phyloP scores from a whole-genome alignment of 495 filamentous ascomycete species.

The Pseudoneurospora amorphoporcata region DNA sequence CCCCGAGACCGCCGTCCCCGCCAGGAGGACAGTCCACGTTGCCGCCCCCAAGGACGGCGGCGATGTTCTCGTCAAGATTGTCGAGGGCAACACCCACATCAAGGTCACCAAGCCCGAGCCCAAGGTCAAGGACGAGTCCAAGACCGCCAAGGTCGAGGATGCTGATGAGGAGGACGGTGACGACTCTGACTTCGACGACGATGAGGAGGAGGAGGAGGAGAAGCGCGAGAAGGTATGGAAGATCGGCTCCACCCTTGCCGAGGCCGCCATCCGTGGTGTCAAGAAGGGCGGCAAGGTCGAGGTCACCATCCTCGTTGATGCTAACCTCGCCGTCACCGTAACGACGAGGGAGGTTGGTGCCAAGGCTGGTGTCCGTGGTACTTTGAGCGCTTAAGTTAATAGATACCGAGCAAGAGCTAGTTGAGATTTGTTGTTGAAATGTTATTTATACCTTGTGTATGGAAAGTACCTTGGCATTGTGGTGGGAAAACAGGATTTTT shows the following conservation, averaged over 20 bases:
- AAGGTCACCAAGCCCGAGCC: conserved; percentile 78
- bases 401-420: background rate
- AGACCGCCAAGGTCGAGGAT: conserved; percentile 31
- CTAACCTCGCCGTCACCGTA: conserved; percentile 66
- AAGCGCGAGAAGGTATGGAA: conserved; percentile 87
- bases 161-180: conserved; percentile 41
- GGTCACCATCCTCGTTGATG: conserved; percentile 75
- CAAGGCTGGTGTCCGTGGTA: conserved; percentile 74
- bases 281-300: conserved; percentile 89
- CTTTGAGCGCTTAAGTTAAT: conserved; percentile 27
- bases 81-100: conserved; percentile 79
- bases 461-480: background rate
- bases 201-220: conserved; percentile 80
- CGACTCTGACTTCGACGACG: conserved; percentile 51
- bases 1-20: conserved; percentile 82
- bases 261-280: conserved; percentile 69
- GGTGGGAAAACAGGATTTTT: background rate
- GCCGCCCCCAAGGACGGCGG: conserved; percentile 65
- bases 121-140: conserved; percentile 48
- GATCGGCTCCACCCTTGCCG: conserved; percentile 70
- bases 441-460: background rate
- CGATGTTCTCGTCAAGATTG: conserved; percentile 74
- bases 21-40: conserved; percentile 70
- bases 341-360: conserved; percentile 77
- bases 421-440: background rate